phyloP scores from a whole-genome alignment of 441 rosid genomes.

The Codiaeum variegatum region DNA sequence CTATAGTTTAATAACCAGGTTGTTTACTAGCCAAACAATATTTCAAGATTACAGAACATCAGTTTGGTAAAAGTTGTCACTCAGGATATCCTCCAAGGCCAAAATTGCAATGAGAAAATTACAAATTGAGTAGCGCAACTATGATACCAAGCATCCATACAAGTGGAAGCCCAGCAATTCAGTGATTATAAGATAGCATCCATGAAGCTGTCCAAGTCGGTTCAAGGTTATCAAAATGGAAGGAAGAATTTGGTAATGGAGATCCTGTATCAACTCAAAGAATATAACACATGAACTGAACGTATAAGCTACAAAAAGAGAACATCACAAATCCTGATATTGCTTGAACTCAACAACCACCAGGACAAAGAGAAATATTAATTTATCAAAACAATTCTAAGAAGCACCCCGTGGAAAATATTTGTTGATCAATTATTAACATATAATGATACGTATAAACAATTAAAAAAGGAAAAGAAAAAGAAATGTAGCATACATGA shows the following conservation, averaged over 20 bases:
- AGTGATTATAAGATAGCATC: neutral
- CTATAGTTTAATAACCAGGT: neutral
- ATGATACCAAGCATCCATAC: neutral
- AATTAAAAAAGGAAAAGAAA: neutral
- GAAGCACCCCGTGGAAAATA: neutral
- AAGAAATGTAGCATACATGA: conserved; percentile 36
- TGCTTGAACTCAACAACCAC: neutral
- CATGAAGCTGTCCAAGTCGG: neutral
- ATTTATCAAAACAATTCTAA: neutral
- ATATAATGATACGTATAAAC: neutral
- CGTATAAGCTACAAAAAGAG: neutral
- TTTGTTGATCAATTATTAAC: neutral
- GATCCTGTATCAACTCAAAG: neutral
- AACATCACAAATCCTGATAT: neutral
- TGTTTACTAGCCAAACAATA: neutral
- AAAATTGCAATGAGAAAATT: neutral
- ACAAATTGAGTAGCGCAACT: neutral
- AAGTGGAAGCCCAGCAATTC: neutral
- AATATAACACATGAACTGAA: neutral
- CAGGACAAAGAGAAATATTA: neutral
- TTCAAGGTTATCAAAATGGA: conserved; percentile 1
- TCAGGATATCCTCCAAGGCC: neutral
- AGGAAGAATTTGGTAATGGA: neutral
- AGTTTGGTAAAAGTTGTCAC: neutral
- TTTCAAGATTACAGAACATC: neutral